Percentiles rank a stretch among this genome's conserved stretches.
phyloP scores from a whole-genome alignment of 176 grass and related monocot genomes.

The Alopecurus myosuroides region DNA sequence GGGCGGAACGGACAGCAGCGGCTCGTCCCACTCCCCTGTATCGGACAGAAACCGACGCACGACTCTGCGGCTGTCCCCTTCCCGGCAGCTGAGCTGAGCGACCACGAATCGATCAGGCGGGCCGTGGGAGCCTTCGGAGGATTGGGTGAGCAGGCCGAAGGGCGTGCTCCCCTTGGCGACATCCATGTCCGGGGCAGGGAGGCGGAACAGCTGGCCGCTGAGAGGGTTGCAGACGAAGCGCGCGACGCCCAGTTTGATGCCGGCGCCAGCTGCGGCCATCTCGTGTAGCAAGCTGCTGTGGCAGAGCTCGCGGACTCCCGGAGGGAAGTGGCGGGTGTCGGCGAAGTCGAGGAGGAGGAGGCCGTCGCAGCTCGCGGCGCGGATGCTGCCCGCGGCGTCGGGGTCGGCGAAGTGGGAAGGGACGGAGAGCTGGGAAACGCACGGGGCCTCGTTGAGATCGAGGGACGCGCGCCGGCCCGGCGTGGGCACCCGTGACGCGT shows the following conservation, averaged over 20 bases:
- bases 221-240: slow-evolving; percentile 28
- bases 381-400: not conserved
- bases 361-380: slow-evolving; percentile 17
- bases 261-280: not conserved
- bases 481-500: not conserved
- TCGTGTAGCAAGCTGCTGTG: not conserved
- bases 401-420: slow-evolving; percentile 4
- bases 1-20: not conserved
- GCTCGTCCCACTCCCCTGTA: not conserved
- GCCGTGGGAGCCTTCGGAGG: not conserved
- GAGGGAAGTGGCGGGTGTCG: not conserved
- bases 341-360: slow-evolving; percentile 24
- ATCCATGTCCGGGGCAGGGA: not conserved
- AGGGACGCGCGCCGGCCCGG: not conserved
- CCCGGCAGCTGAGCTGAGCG: not conserved
- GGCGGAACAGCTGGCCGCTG: slow-evolving; percentile 17
- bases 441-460: not conserved
- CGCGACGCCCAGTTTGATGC: not conserved
- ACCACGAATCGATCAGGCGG: slow-evolving; percentile 23
- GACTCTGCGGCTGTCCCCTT: not conserved
- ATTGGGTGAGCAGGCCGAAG: slow-evolving; percentile 13
- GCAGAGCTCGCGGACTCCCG: not conserved
- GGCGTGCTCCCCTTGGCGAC: not conserved
- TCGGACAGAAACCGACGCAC: slow-evolving; percentile 12
- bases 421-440: slow-evolving; percentile 10